Evolutionary conservation across 2,329 filamentous ascomycete species (phyloP).

Genomic region (Neophaeococcomyces mojaviensis): DNA sequence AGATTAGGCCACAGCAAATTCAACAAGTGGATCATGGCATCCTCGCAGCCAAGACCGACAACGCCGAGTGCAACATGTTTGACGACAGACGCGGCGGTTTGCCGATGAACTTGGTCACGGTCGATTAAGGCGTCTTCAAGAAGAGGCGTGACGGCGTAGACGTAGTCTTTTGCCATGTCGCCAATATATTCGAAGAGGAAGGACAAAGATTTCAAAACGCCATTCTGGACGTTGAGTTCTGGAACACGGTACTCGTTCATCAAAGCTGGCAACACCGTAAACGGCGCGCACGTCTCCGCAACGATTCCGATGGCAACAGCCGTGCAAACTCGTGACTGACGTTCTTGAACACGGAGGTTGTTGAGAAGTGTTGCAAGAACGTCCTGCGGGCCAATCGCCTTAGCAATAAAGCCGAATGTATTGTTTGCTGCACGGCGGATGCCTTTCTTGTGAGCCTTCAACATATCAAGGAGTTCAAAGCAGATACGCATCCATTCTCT

Average conservation of each 20-base stretch:
- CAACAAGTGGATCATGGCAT: constrained; percentile 95
- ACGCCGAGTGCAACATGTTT: constrained; percentile 97
- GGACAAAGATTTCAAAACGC: constrained; percentile 90
- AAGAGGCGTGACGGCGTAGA: constrained; percentile 92
- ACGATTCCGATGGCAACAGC: constrained; percentile 98
- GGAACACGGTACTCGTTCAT: constrained; percentile 99
- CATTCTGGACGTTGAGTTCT: constrained; percentile 97
- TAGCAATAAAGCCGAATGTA: constrained; percentile 98
- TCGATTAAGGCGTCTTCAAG: constrained; percentile 97
- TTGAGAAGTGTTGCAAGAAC: constrained; percentile 91
- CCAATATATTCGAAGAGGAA: constrained; percentile 99
- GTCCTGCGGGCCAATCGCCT: constrained; percentile 96
- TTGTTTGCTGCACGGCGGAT: constrained; percentile 98
- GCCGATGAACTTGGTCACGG: constrained; percentile 92
- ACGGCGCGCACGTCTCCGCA: constrained; percentile 94
- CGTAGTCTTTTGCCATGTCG: constrained; percentile 99
- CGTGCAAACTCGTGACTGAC: constrained; percentile 96
- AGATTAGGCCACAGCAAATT: constrained; percentile 95
- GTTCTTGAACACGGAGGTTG: constrained; percentile 93
- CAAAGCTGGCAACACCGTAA: constrained; percentile 93
- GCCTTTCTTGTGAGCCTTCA: constrained; percentile 99
- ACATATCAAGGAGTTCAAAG: constrained; percentile 97
- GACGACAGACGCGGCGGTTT: constrained; percentile 92
- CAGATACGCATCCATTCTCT: constrained; percentile 99
- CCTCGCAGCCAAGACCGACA: constrained; percentile 94